Evolutionary conservation across 2,329 filamentous ascomycete genomes (phyloP).

Genomic region (Coniochaeta hoffmannii): DNA sequence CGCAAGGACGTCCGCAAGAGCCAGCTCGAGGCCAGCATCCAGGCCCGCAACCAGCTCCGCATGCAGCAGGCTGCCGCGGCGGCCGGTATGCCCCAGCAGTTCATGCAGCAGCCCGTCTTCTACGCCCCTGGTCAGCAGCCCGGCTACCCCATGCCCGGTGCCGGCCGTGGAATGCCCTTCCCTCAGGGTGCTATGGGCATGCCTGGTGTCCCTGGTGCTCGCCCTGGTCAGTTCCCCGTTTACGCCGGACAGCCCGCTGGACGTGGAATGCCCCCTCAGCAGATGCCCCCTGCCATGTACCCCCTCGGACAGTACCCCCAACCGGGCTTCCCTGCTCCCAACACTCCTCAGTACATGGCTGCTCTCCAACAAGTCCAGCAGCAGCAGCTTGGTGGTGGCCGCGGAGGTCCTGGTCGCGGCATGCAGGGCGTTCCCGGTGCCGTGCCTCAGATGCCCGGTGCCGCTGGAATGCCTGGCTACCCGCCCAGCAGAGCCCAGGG

Average conservation of each 20-base stretch:
- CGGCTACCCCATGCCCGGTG: constrained; percentile 54
- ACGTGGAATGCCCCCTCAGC: constrained; percentile 73
- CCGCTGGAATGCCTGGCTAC: constrained; percentile 48
- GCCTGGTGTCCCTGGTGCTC: constrained; percentile 69
- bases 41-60: constrained; percentile 95
- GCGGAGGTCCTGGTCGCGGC: constrained; percentile 61
- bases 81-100: constrained; percentile 80
- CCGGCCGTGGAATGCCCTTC: constrained; percentile 60
- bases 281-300: constrained; percentile 83
- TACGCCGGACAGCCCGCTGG: constrained; percentile 81
- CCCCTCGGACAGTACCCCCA: constrained; percentile 74
- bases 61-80: constrained; percentile 95
- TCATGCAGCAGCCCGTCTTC: constrained; percentile 87
- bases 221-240: constrained; percentile 77
- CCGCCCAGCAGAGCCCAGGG: constrained; percentile 42
- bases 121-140: constrained; percentile 79
- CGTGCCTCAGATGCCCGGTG: constrained; percentile 48
- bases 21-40: constrained; percentile 98
- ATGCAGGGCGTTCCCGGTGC: constrained; percentile 53
- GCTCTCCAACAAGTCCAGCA: constrained; percentile 75
- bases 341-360: constrained; percentile 71
- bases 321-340: constrained; percentile 69
- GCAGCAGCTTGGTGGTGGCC: constrained; percentile 45
- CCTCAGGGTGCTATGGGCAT: constrained; percentile 56
- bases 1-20: constrained; percentile 99